Evolutionary conservation across 331 rosid genomes (phyloP), one percentile per base, ranked within the genome.

Genomic region (Rosa hybrid): DNA sequence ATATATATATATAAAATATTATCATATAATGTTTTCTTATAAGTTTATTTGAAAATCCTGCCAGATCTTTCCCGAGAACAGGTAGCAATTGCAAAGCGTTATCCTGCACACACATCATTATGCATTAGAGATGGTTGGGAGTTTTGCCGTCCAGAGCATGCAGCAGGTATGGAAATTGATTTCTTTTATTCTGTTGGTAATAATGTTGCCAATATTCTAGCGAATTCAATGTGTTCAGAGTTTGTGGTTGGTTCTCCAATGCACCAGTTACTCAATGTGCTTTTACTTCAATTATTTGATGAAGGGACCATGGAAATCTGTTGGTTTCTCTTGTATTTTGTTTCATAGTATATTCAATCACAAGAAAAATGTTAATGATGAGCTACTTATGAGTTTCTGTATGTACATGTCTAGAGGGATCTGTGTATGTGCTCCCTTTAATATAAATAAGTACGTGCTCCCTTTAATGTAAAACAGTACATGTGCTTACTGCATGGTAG

Each of bases 61-160:
- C 81, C 85, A 96, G 99, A 96, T 92, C 94, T 96, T 77, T 85
- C 97, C 53, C 89, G 87, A 17, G 94, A 96, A 81, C 97, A 88
- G 90, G 62, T 85, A 68, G 76, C 89, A 68, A 45, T 96, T 73
- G 97, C 97, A 62, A 93, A 86, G 86, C 91, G 91, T 49, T 96
- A 91, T 87, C 98, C 99, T 67, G 84, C 94, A 23, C 97, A 87
- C 56, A 84, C 99, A 42, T 96, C 98, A 74, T 78, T 96, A 76
- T 96, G 99, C 86, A 83, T 93, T 62, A 89, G 97, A 89, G 93
- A 89, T 79, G 99, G 98, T 81, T 96, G 99, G 99, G 97, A 96
- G 82, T 93, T 96, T 72, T 86, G 94, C 81, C 92, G 89, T 68
- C 86, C 92, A 62, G 99, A 96, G 38, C 90, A 80, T 10, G 94